Evolutionary conservation across 108 stramenopile genomes (phyloP).

Genomic region (Mediolabrus comicus): DNA sequence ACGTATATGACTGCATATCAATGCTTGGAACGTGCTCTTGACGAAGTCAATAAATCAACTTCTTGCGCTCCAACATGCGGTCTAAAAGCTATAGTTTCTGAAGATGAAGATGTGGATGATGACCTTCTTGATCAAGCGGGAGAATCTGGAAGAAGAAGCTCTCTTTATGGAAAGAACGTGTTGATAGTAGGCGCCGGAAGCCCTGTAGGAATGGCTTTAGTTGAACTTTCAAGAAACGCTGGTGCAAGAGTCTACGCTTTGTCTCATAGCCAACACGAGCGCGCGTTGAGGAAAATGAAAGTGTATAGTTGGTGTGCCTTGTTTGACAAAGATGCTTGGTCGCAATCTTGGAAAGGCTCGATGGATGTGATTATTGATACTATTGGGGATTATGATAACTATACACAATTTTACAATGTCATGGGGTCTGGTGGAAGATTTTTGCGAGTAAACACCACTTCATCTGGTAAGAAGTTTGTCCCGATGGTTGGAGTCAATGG

Average conservation of each 20-base stretch:
- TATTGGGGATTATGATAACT: background rate
- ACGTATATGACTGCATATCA: slow-evolving; percentile 81
- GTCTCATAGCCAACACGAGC: background rate
- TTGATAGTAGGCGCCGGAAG: slow-evolving; percentile 65
- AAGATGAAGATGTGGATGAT: background rate
- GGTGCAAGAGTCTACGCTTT: slow-evolving; percentile 53
- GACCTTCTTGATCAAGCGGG: slow-evolving; percentile 41
- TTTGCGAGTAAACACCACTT: background rate
- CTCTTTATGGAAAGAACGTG: slow-evolving; percentile 57
- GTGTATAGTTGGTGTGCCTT: background rate
- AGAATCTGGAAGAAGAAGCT: slow-evolving; percentile 28
- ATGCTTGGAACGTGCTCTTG: background rate
- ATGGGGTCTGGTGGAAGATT: background rate
- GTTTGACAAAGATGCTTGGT: background rate
- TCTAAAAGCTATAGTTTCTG: too few relatives aligned
- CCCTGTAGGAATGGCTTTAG: slow-evolving; percentile 53
- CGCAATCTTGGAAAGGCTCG: background rate
- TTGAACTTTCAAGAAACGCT: slow-evolving; percentile 55
- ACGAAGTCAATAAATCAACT: too few relatives aligned
- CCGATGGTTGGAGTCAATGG: slow-evolving; percentile 15
- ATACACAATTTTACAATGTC: background rate
- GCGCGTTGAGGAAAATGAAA: background rate
- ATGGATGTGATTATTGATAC: background rate
- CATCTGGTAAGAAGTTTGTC: background rate
- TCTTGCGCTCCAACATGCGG: too few relatives aligned